Conservation (phyloP, 2,329 filamentous ascomycete genomes). For the Metarhizium anisopliae region DNA sequence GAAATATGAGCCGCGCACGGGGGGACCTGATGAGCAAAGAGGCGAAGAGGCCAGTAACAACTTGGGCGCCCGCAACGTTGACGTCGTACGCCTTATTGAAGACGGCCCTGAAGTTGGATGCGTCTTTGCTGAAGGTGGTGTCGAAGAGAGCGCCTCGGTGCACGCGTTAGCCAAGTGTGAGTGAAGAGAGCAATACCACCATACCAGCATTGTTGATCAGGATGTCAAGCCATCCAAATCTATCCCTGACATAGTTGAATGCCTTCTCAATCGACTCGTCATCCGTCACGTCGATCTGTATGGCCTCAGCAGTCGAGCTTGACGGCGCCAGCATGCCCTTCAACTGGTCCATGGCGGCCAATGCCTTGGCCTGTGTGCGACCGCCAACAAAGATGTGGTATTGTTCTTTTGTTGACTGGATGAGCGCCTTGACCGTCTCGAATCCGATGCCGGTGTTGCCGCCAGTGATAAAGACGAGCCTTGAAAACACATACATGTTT, state of each 20-base stretch:
- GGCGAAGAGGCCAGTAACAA: conserved; percentile 28
- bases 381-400: conserved; percentile 50
- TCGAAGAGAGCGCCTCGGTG: conserved; percentile 34
- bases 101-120: conserved; percentile 5
- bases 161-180: neutral
- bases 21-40: conserved; percentile 34
- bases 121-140: conserved; percentile 9
- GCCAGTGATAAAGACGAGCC: conserved; percentile 49
- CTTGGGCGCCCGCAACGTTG: conserved; percentile 39
- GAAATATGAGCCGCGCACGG: conserved; percentile 35
- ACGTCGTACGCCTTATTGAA: conserved; percentile 39
- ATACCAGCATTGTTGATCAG: conserved; percentile 50
- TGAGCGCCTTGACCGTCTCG: conserved; percentile 46
- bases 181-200: neutral
- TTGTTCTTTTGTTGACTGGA: conserved; percentile 28
- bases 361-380: conserved; percentile 26
- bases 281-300: conserved; percentile 44
- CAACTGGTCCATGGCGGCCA: conserved; percentile 42
- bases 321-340: conserved; percentile 27
- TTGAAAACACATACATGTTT: conserved; percentile 7
- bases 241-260: conserved; percentile 30
- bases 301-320: conserved; percentile 30
- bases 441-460: conserved; percentile 54
- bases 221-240: conserved; percentile 37
- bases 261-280: conserved; percentile 42